Base-by-base conservation (phyloP, 2,329 filamentous ascomycete genomes). In the Sporothrix brasiliensis region DNA sequence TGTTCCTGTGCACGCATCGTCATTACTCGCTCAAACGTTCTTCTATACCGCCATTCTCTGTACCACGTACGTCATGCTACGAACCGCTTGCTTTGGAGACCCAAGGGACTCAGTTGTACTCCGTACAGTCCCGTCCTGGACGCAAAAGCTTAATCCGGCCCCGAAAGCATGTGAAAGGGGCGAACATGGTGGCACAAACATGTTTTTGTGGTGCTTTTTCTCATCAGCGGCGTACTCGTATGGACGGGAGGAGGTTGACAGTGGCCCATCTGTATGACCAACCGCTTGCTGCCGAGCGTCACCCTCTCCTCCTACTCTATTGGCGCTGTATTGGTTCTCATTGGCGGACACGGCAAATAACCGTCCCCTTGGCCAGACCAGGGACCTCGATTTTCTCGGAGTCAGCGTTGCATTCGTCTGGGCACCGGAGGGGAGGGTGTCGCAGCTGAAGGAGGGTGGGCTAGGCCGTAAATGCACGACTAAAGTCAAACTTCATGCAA, bases 251-350 rank as follows among this genome's bases (percentile, higher is more conserved):
- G 56, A 44, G 34, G 9, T n/a, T 3, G 39, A 7, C 21, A 27
- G 58, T 11, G 11, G 21, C 2, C 21, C 47, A 63, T 47, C 58
- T 63, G 58, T 47, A n/a, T 66, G 44, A 27, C 65, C 65, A 54
- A 13, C 65, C 49, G 65, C 65, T 67, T 54, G 65, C 65, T 67
- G n/a, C 65, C 65, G 63, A 66, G 50, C 19, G 47, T 30, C 27
- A 50, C 39, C 61, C 44, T 50, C 44, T 63, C 11, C 19, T 44
- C 14, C 41, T 13, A 41, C n/a, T 19, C 30, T 24, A 21, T 53
- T 53, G 50, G 50, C n/a, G n/a, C 30, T 11, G 39, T 24, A 44
- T 16, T 7, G 10, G 16, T 16, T 19, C 9, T 61, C 44, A 61
- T 61, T 61, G 39, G 58, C 21, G 3, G 39, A 9, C 13, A 27